Evolutionary conservation across 78 protist genomes (phyloP), one percentile per base, ranked within the genome.

Genomic region (Salpingoeca rosetta): DNA sequence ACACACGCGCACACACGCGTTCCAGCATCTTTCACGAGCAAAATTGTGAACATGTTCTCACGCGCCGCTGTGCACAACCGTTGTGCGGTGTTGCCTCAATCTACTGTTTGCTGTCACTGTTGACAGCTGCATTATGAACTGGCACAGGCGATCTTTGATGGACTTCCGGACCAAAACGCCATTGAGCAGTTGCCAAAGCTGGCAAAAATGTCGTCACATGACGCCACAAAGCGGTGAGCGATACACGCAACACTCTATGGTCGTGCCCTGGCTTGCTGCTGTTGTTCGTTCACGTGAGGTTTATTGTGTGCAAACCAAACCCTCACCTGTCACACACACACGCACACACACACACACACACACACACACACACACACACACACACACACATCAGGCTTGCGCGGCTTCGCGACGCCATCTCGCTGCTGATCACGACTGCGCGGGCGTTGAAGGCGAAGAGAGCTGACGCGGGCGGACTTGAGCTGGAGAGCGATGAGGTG

Each of bases 51-150:
- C n/a, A n/a, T n/a, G n/a, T n/a, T n/a, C n/a, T n/a, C n/a, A n/a
- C n/a, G n/a, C n/a, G n/a, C n/a, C n/a, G n/a, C n/a, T n/a, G n/a
- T n/a, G n/a, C n/a, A n/a, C n/a, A n/a, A 78, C 81, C 51, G 27
- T 36, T 36, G 44, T 27, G 27, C 40, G 81, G 44, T 26, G 27
- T 36, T 36, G 27, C 40, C 81, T 78, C 81, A 27, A 78, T 38
- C 25, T 36, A 78, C 81, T 39, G 22, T 28, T 36, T 25, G 51
- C n/a, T 78, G 81, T 28, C 81, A 24, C n/a, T 25, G 44, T 78
- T 36, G 1, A 25, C n/a, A 25, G 83, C 83, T 81, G n/a, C 83
- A 44, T 37, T 81, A 44, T 51, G 83, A 81, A 25, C 74, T 44
- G 37, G 57, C 56, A 24, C 74, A 41, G 51, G 57, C 42, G 17